Evolutionary conservation across 345 rosid species (phyloP).

Genomic region (Pistacia integerrima): DNA sequence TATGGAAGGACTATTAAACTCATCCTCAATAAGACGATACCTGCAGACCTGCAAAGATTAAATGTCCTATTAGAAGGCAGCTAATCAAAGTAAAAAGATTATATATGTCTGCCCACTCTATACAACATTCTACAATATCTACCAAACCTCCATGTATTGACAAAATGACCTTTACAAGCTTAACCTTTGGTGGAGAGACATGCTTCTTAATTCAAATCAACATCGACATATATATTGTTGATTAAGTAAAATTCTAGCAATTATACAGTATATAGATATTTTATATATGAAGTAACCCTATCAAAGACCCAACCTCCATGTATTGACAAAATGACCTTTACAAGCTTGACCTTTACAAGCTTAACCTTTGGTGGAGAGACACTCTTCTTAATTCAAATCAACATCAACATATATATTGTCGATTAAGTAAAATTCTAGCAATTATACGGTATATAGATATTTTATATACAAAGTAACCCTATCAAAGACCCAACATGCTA

Average conservation of each 20-base stretch:
- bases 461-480: not conserved
- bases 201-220: conserved; percentile 1
- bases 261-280: not conserved
- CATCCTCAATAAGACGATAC: conserved; percentile 74
- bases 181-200: not conserved
- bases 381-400: conserved; percentile 2
- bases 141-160: not conserved
- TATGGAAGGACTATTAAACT: conserved; percentile 70
- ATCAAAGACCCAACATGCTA: not conserved
- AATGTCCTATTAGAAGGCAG: not conserved
- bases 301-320: not conserved
- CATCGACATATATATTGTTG: not conserved
- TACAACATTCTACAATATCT: not conserved
- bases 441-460: not conserved
- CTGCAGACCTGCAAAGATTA: conserved; percentile 70
- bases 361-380: not conserved
- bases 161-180: not conserved
- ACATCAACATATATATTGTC: not conserved
- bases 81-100: not conserved
- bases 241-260: not conserved
- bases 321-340: not conserved
- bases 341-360: not conserved
- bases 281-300: not conserved
- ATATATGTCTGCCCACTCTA: not conserved
- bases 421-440: not conserved